Conservation (phyloP, 2,329 filamentous ascomycete species). For the Diaporthe nobilis region DNA sequence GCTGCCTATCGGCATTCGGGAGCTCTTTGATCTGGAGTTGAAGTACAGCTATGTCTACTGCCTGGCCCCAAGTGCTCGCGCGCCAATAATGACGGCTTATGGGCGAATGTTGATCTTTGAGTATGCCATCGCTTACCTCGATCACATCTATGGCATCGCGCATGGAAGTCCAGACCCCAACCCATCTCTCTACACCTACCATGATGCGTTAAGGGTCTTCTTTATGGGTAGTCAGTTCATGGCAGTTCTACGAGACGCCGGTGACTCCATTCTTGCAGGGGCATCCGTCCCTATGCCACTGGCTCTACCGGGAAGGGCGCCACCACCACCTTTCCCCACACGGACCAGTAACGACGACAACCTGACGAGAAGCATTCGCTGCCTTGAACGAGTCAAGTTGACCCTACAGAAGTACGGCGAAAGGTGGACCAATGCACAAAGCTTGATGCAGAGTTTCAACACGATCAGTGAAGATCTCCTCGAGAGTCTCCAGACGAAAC, state of each 20-base stretch:
- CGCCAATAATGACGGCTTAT: constrained; percentile 81
- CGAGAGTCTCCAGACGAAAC: constrained; percentile 57
- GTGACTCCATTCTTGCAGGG: constrained; percentile 69
- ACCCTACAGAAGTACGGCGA: constrained; percentile 70
- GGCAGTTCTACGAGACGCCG: constrained; percentile 70
- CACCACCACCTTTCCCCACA: constrained; percentile 68
- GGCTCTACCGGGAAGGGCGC: constrained; percentile 60
- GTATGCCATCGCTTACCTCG: constrained; percentile 85
- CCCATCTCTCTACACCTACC: constrained; percentile 83
- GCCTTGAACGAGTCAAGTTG: constrained; percentile 67
- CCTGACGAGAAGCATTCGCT: constrained; percentile 68
- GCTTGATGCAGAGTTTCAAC: constrained; percentile 69
- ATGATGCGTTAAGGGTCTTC: constrained; percentile 88
- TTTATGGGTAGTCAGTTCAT: constrained; percentile 78
- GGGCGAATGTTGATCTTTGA: constrained; percentile 88
- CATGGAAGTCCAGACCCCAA: constrained; percentile 70
- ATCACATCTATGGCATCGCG: constrained; percentile 77
- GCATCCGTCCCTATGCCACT: constrained; percentile 60
- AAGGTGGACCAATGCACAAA: constrained; percentile 70
- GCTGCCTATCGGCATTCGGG: constrained; percentile 75
- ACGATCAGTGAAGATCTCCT: constrained; percentile 61
- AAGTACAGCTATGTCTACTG: constrained; percentile 94
- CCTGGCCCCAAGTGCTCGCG: constrained; percentile 82
- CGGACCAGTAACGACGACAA: constrained; percentile 62
- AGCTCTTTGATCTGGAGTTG: constrained; percentile 88